Evolutionary conservation across 495 filamentous ascomycete species (phyloP), one percentile per base, ranked within the genome.

Genomic region (Talaromyces wortmannii): DNA sequence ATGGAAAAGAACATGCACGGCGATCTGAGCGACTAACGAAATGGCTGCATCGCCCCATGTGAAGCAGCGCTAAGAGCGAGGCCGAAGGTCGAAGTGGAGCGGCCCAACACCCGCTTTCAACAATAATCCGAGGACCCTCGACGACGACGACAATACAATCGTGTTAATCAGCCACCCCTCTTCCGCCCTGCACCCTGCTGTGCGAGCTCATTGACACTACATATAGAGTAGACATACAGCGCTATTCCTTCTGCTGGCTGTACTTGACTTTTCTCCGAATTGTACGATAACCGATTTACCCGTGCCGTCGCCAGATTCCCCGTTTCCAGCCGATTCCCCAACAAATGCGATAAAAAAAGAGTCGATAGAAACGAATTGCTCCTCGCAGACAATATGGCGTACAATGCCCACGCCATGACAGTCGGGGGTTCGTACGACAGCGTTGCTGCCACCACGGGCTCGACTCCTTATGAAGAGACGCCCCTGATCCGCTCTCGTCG

Each of bases 321-420:
- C 8, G 36, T 13, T 40, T 8, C 36, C 2, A 40, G 5, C 36
- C 50, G 40, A 33, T 51, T 45, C 50, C 50, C 50, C 50, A 42
- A 32, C 50, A 32, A 50, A 13, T 12, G 11, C 7, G 11, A 50
- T 3, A 15, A 15, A 52, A 15, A 15, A 52, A 40, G 18, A 40
- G 29, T 40, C 13, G 30, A 52, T 16, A 7, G 29, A 7, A 12
- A 18, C 31, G 15, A 15, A 5, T n/a, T 29, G 33, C 50, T 17
- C 4, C 23, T 17, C 1, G 18, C 16, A 52, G 44, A 46, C 52
- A 59, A 57, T 45, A 80, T 81, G 78, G 65, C 77, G 47, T 79
- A 73, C 61, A 65, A 74, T 29, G 55, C 73, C 45, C 68, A 72
- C 40, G 72, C 75, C 40, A 66, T 79, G 63, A 71, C 76, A 4